These are phyloP conservation scores for Massariosphaeria phaeospora DNA, from an alignment of 495 filamentous ascomycete genomes.

Conservation along the genomic window DNA sequence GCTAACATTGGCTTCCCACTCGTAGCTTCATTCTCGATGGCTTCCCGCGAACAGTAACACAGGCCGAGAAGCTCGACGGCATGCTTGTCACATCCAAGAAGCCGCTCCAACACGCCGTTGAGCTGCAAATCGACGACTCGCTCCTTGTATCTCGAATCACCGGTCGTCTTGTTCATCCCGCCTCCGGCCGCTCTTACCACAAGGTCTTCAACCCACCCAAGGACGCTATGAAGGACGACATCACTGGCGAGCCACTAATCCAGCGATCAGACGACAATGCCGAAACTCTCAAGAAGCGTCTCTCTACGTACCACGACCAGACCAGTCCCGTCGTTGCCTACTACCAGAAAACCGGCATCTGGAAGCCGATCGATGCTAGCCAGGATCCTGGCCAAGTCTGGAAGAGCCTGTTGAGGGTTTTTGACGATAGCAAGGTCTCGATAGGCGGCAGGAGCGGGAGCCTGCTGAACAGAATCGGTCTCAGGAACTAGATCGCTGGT, in stretches of 20 bases:
- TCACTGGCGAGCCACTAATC: constrained; percentile 94
- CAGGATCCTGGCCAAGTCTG: constrained; percentile 95
- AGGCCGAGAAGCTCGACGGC: constrained; percentile 87
- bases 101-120: constrained; percentile 85
- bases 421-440: constrained; percentile 56
- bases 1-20: constrained; percentile 7
- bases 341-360: constrained; percentile 96
- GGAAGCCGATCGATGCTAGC: constrained; percentile 92
- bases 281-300: constrained; percentile 92
- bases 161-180: constrained; percentile 90
- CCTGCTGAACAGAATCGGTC: constrained; percentile 46
- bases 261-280: constrained; percentile 97
- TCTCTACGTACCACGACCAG: constrained; percentile 90
- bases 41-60: constrained; percentile 92
- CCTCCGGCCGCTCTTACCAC: constrained; percentile 94
- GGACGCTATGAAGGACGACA: constrained; percentile 85
- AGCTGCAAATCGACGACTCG: constrained; percentile 92
- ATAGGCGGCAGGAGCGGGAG: constrained; percentile 36
- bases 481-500: constrained; percentile 38
- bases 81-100: constrained; percentile 74
- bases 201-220: constrained; percentile 98
- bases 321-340: constrained; percentile 87
- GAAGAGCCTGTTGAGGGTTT: constrained; percentile 83
- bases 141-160: constrained; percentile 95
- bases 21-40: constrained; percentile 95